These are phyloP conservation scores for Naganishia sp. DNA, from an alignment of 1,284 basidiomycete genomes.

Conservation along the genomic window DNA sequence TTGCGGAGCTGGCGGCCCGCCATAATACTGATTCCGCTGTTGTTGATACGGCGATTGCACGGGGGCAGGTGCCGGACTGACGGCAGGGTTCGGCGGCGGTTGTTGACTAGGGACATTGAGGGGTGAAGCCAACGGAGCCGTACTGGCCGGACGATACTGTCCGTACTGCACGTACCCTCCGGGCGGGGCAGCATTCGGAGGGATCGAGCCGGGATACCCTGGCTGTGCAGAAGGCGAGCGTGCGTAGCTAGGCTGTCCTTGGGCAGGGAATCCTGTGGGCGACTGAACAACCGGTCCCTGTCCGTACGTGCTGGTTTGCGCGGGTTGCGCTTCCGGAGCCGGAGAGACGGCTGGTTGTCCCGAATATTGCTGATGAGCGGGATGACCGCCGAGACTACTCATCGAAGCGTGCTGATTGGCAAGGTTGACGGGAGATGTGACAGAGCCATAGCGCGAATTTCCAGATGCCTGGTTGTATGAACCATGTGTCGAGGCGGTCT, in stretches of 20 bases:
- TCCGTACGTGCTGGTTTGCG: slow-evolving; percentile 6
- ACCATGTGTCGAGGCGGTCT: background rate
- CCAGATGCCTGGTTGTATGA: slow-evolving; percentile 5
- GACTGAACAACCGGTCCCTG: slow-evolving; percentile 3
- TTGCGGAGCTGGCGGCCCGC: slow-evolving; percentile 13
- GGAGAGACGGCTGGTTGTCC: slow-evolving; percentile 21
- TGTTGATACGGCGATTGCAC: slow-evolving; percentile 25
- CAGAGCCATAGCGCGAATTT: slow-evolving; percentile 12
- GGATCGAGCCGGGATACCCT: slow-evolving; percentile 2
- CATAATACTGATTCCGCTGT: slow-evolving; percentile 20
- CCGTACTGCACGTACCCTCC: slow-evolving; percentile 29
- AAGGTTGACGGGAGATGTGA: slow-evolving; percentile 10
- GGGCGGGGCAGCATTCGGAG: slow-evolving; percentile 35
- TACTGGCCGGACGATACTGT: slow-evolving; percentile 32
- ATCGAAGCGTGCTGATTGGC: slow-evolving; percentile 14
- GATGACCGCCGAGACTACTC: slow-evolving; percentile 7
- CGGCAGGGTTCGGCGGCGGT: slow-evolving; percentile 3
- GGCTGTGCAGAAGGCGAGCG: slow-evolving; percentile 18
- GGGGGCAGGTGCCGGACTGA: slow-evolving; percentile 18
- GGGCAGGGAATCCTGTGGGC: slow-evolving; percentile 15
- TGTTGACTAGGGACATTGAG: slow-evolving; percentile 5
- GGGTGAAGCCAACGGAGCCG: slow-evolving; percentile 28
- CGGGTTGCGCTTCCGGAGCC: slow-evolving; percentile 19
- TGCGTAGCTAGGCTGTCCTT: slow-evolving; percentile 12
- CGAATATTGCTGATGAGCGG: slow-evolving; percentile 1